A percentile compares a stretch with the other conserved stretches of the same genome.
Conservation (phyloP, 2,329 filamentous ascomycete species). For the Stenocarpella maydis region DNA sequence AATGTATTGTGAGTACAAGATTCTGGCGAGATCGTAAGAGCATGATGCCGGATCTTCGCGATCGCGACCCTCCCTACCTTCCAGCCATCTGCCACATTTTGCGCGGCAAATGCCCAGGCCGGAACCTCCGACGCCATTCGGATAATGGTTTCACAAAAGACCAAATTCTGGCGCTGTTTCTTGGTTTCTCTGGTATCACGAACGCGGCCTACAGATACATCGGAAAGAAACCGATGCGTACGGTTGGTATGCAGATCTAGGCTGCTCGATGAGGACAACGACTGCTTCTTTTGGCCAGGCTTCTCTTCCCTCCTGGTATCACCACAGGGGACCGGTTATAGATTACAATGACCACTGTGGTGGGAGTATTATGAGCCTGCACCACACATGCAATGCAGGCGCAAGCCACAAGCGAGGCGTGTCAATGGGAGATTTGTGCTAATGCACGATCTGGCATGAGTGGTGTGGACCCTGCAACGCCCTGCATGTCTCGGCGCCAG, state of each 20-base stretch:
- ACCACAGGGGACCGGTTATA: not conserved
- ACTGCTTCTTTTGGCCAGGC: not conserved
- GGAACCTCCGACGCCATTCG: constrained; percentile 7
- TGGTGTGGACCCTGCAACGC: constrained; percentile 1
- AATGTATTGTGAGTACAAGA: too few species aligned
- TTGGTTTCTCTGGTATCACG: not conserved
- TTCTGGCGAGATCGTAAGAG: not conserved
- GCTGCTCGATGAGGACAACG: not conserved
- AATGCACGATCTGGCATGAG: not conserved
- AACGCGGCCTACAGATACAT: not conserved
- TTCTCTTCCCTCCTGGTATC: not conserved
- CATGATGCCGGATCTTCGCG: not conserved
- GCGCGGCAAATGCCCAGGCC: not conserved
- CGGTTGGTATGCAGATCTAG: not conserved
- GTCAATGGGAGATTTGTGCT: not conserved
- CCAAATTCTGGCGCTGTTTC: not conserved
- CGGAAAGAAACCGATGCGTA: too few species aligned
- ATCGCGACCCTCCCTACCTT: not conserved
- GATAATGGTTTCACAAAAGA: not conserved
- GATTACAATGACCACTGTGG: not conserved
- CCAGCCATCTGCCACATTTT: not conserved
- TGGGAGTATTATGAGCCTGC: not conserved
- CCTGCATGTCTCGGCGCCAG: not conserved
- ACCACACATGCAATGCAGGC: constrained; percentile 17
- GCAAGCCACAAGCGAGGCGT: constrained; percentile 3